phyloP scores from a whole-genome alignment of 352 stramenopile genomes.

The Globisporangium perplexum region DNA sequence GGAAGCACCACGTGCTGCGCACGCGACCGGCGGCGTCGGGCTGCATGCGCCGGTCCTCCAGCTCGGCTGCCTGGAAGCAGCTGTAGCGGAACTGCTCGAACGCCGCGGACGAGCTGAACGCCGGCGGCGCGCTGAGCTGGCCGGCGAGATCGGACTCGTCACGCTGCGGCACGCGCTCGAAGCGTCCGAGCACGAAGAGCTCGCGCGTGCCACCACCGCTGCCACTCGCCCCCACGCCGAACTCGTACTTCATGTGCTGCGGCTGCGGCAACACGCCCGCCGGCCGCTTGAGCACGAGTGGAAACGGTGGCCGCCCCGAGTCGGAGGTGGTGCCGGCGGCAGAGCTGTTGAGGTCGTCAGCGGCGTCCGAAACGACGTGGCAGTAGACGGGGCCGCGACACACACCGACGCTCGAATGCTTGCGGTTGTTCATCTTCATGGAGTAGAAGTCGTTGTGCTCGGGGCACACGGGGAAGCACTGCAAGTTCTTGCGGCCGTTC shows the following conservation, averaged over 20 bases:
- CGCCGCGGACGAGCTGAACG: slow-evolving; percentile 31
- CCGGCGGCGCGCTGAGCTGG: slow-evolving; percentile 33
- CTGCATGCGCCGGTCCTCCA: slow-evolving; percentile 54
- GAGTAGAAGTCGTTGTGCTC: slow-evolving; percentile 88
- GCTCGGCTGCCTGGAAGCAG: slow-evolving; percentile 78
- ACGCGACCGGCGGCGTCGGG: slow-evolving; percentile 5
- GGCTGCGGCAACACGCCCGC: no score
- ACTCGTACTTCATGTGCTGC: slow-evolving; percentile 62
- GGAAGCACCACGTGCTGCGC: slow-evolving; percentile 81
- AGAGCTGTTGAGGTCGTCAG: neutral
- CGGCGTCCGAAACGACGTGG: slow-evolving; percentile 44
- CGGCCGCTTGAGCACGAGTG: no score
- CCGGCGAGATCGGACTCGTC: slow-evolving; percentile 42
- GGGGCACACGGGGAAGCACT: slow-evolving; percentile 84
- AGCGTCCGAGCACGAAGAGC: slow-evolving; percentile 70
- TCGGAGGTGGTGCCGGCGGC: neutral
- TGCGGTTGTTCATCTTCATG: slow-evolving; percentile 88
- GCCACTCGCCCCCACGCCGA: slow-evolving; percentile 27
- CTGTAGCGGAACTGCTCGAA: slow-evolving; percentile 78
- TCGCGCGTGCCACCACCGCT: slow-evolving; percentile 41
- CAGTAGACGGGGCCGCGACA: slow-evolving; percentile 79
- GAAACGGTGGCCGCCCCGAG: neutral
- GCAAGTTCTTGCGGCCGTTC: slow-evolving; percentile 87
- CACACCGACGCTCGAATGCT: slow-evolving; percentile 79
- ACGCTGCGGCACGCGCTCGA: slow-evolving; percentile 71